Base-by-base conservation (phyloP, 768 basidiomycete species). In the Calocybe gangraenosa region DNA sequence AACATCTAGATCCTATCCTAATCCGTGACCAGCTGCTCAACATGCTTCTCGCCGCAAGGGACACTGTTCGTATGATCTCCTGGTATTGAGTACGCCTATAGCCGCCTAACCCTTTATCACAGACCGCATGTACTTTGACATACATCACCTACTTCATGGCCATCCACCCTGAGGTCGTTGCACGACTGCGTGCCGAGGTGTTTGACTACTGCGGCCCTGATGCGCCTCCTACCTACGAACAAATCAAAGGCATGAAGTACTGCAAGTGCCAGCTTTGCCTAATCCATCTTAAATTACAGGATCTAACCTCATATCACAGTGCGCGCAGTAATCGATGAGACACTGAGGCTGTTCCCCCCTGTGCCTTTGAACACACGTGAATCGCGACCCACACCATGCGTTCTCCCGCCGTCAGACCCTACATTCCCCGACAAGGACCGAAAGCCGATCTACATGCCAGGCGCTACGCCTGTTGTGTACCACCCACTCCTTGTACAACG, bases 1-100 rank as follows among this genome's bases (percentile, higher is more conserved):
- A 40, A 41, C 41, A 14, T 47, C 47, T 54, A 90, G 87, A 90
- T 57, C 65, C 65, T 9, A 68, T 76, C 7, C 60, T 81, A 34
- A 85, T 92, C 44, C 79, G 84, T 17, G 86, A 91, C 63, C 84
- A 92, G 51, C 62, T 91, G 10, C 70, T 91, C 38, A 91, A 79
- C 56, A 79, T 90, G 60, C 66, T 92, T 2, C 67, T 91, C 9
- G 89, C 89, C 4, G 76, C 85, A 18, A 66, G 89, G 44, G 89
- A 92, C 64, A 90, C 89, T 28, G 85, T 84, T 34, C 37, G 77
- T 68, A 33, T 9, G 18, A 10, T 33, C 44, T 32, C 44, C 3
- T 25, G 15, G 32, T 43, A 35, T 18, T 22, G 22, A 42, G 13
- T 21, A 8, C 33, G 6, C 21, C 20, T 28, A 14, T 19, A 11